Base-by-base conservation (phyloP, 106 monocot genomes). In the Cymbidium sinense region DNA sequence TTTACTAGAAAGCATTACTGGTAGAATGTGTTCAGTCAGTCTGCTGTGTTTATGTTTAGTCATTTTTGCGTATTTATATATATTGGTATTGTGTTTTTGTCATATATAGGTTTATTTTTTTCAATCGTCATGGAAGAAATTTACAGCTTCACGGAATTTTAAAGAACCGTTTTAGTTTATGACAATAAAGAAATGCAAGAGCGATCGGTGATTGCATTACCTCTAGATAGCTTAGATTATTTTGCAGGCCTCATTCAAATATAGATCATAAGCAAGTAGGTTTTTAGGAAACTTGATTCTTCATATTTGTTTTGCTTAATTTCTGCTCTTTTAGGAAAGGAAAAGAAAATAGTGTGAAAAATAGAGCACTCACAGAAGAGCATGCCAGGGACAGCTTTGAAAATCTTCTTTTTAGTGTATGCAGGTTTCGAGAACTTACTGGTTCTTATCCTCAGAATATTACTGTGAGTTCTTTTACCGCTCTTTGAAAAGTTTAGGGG, bases 301-400 rank as follows among this genome's bases (percentile, higher is more conserved):
- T 58, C 25, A 27, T 43, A 23, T 65, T 11, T 71, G 4, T 71
- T 23, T 28, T 23, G 2, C 21, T 74, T 17, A 33, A 18, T 19
- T 35, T 36, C n/a, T 73, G n/a, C 25, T 62, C 18, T n/a, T 39
- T 55, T 75, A n/a, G 13, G 21, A 61, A 82, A 89, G 91, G 91
- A 37, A 77, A 85, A 44, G 74, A 87, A 76, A 82, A 93, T 8
- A 86, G 39, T 67, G 89, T 95, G 20, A 90, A 87, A 83, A 85
- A 47, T 25, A 87, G 92, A 84, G 83, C 92, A 75, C 88, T 95
- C 17, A 99, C 99, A 73, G 99, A 99, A 78, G 99, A 99, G 70
- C 87, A 95, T 86, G 99, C 99, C 52, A 92, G 95, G 78, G 99
- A 99, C 82, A 99, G 99, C 79, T 99, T 95, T 76, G 99, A 99